Evolutionary conservation across 306 rosid species (phyloP), one percentile per base, ranked within the genome.

Genomic region (Ceratonia siliqua): DNA sequence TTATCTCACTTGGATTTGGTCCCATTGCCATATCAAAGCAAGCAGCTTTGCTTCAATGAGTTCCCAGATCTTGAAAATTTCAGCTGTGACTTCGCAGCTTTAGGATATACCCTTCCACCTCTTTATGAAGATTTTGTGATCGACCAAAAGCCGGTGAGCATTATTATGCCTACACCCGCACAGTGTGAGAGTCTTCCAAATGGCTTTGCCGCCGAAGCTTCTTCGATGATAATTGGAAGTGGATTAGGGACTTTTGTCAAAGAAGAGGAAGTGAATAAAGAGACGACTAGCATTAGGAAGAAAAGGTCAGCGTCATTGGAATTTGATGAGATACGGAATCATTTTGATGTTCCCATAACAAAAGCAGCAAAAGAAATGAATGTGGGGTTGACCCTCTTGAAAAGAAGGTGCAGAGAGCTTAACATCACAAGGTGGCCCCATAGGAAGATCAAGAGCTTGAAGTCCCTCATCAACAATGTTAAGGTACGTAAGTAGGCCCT

Each of bases 351-450:
- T 22, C 97, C 97, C 0, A 87, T 92, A 27, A 70, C 83, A 6
- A 43, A 74, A 45, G 97, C 99, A 3, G 99, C 97, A 0, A 90
- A 82, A 76, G 55, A 81, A 39, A 61, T 94, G 88, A 82, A 87
- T 13, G 88, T 94, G 42, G 99, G 99, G 0, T 18, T 90, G 53
- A 92, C 96, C 4, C 46, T 86, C 7, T 62, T 94, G 74, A 94
- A 94, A 80, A 90, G 64, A 69, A 84, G 95, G 61, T 94, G 99
- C 59, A 88, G 97, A 35, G 85, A 94, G 7, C 92, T 92, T n/a
- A 86, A 85, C 3, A 87, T 94, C 54, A 82, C 9, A 61, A 82
- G 98, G 28, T 94, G 98, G 98, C 97, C 98, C 10, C 96, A 88
- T 20, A 81, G 96, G 62, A 94, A 92, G 78, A 39, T 91, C 63